phyloP scores from a whole-genome alignment of 768 basidiomycete species.

The Nevesoporus exiguus region DNA sequence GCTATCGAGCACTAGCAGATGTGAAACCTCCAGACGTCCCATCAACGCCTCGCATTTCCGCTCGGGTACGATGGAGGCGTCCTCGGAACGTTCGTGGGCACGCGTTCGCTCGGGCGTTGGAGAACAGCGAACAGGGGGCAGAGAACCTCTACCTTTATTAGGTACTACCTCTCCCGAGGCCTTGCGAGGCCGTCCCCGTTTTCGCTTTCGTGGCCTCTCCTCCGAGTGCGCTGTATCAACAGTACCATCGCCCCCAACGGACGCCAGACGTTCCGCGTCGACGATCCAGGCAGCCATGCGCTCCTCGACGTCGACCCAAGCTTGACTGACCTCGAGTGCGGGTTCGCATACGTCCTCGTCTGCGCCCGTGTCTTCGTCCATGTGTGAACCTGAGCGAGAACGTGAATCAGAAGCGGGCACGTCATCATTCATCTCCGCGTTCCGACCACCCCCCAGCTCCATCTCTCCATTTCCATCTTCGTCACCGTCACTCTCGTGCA shows the following conservation, averaged over 20 bases:
- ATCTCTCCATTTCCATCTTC: conserved; percentile 1
- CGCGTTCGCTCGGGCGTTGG: neutral
- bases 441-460: neutral
- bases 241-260: neutral
- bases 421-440: conserved; percentile 2
- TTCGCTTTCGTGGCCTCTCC: conserved; percentile 5
- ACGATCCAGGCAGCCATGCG: conserved; percentile 27
- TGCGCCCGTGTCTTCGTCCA: neutral
- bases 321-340: conserved; percentile 37
- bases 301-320: conserved; percentile 35
- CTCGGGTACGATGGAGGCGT: neutral
- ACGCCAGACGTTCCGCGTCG: conserved; percentile 11
- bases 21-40: conserved; percentile 25
- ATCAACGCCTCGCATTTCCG: conserved; percentile 27
- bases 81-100: neutral
- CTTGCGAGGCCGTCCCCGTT: conserved; percentile 8
- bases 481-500: conserved; percentile 8
- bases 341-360: conserved; percentile 15
- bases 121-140: neutral
- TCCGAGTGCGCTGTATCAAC: neutral
- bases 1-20: conserved; percentile 35
- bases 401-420: conserved; percentile 27
- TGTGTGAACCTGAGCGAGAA: conserved; percentile 2
- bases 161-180: neutral
- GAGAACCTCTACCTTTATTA: neutral